Base-by-base conservation (phyloP, 106 monocot genomes). In the Allium cepa region DNA sequence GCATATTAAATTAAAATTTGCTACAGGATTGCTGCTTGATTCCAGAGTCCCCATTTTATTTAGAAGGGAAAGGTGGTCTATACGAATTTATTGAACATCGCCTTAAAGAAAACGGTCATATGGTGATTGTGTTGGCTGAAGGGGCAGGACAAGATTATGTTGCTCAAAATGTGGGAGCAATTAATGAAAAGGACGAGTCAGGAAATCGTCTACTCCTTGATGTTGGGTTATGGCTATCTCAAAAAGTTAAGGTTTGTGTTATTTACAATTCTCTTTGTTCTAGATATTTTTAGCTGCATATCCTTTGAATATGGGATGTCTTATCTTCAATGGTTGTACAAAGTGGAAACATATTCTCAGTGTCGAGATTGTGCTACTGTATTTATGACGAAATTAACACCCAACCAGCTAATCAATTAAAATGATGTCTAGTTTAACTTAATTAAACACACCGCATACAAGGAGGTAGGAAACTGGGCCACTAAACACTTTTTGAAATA, bases 81-180 rank as follows among this genome's bases (percentile, higher is more conserved):
- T 73, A 80, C 3, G 73, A 73, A 64, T 80, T 73, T 62, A 55
- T 84, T 15, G 80, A 84, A 55, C 80, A 73, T 45, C 71, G 84
- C 4, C 71, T 84, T 46, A 84, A 80, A 62, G 84, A 84, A 50
- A 73, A 72, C 4, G 84, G 84, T 15, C 84, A 84, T 57, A 76
- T 84, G 76, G 84, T 84, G 49, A 69, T 84, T 60, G 84, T 84
- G 64, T 73, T 84, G 46, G 84, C 84, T 26, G 84, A 84, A 66
- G 84, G 84, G 13, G 84, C 84, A 13, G 83, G 83, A 22, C 83
- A 84, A 49, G 66, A 76, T 11, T 59, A 77, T 73, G 73, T 84
- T 51, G 65, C 73, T 4, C 65, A 69, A 62, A 10, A 76, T 79
- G 75, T 63, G 61, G 45, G 46, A 4, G 17, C 69, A 59, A 59